These are phyloP conservation scores for Closterium sp. DNA, from an alignment of 139 green algal genomes.

Conservation along the genomic window DNA sequence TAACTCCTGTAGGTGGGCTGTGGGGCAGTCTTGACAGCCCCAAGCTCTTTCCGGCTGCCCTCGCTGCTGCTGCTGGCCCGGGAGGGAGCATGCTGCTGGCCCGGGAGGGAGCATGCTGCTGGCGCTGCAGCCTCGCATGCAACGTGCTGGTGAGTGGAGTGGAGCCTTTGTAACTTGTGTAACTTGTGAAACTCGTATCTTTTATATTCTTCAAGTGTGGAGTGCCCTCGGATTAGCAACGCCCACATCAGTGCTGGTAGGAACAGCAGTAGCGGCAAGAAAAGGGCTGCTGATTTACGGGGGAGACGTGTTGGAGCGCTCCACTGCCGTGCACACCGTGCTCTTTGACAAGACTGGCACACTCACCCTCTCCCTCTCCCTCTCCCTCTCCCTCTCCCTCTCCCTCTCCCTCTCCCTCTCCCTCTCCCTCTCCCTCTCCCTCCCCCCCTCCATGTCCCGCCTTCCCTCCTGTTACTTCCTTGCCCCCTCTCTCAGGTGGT, in stretches of 20 bases:
- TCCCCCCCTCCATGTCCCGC: too few relatives aligned
- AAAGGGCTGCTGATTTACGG: slow-evolving; percentile 80
- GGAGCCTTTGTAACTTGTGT: too few relatives aligned
- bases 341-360: slow-evolving; percentile 97
- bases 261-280: slow-evolving; percentile 66
- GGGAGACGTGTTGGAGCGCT: slow-evolving; percentile 87
- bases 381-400: too few relatives aligned
- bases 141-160: slow-evolving; percentile 72
- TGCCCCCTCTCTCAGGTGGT: slow-evolving; percentile 69
- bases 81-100: too few relatives aligned
- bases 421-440: too few relatives aligned
- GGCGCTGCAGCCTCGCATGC: slow-evolving; percentile 76
- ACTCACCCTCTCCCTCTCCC: slow-evolving; percentile 75
- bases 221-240: slow-evolving; percentile 93
- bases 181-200: too few relatives aligned
- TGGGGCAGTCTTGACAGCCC: too few relatives aligned
- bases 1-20: too few relatives aligned
- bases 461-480: slow-evolving; percentile 16
- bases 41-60: slow-evolving; percentile 21
- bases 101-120: slow-evolving; percentile 68
- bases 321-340: too few relatives aligned
- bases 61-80: too few relatives aligned
- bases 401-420: too few relatives aligned
- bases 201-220: too few relatives aligned
- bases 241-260: slow-evolving; percentile 89